phyloP scores from a whole-genome alignment of 2,329 filamentous ascomycete genomes.

The Penicillium carneum region DNA sequence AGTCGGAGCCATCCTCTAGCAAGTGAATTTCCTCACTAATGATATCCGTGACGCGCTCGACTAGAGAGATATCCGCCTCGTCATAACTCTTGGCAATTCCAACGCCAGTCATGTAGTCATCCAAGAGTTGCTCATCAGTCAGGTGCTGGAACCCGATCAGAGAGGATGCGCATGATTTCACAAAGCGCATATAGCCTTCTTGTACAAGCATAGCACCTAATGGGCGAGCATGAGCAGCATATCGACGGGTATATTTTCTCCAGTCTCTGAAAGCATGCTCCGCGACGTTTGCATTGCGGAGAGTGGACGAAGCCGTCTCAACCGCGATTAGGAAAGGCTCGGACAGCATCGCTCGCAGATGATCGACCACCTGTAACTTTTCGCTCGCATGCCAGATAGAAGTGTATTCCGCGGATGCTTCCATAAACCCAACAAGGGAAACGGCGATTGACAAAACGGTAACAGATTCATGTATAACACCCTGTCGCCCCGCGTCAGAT shows the following conservation, averaged over 20 bases:
- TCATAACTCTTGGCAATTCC: slow-evolving; percentile 54
- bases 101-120: slow-evolving; percentile 71
- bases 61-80: slow-evolving; percentile 51
- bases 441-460: slow-evolving; percentile 78
- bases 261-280: slow-evolving; percentile 78
- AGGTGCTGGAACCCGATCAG: slow-evolving; percentile 69
- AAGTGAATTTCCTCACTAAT: slow-evolving; percentile 83
- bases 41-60: slow-evolving; percentile 71
- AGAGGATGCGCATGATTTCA: slow-evolving; percentile 79
- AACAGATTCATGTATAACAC: slow-evolving; percentile 65
- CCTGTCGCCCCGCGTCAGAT: slow-evolving; percentile 55
- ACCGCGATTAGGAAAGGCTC: slow-evolving; percentile 85
- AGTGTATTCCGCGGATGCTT: slow-evolving; percentile 78
- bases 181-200: slow-evolving; percentile 83
- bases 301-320: slow-evolving; percentile 87
- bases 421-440: slow-evolving; percentile 87
- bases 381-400: slow-evolving; percentile 82
- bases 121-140: slow-evolving; percentile 71
- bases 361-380: slow-evolving; percentile 74
- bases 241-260: slow-evolving; percentile 85
- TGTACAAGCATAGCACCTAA: slow-evolving; percentile 91
- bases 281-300: slow-evolving; percentile 76
- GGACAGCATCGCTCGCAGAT: slow-evolving; percentile 75
- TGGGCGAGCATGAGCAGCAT: slow-evolving; percentile 78
- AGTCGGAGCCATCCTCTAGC: slow-evolving; percentile 88